These are phyloP conservation scores for Paecilomyces fulvus DNA, from an alignment of 2,329 filamentous ascomycete species.

Conservation along the genomic window DNA sequence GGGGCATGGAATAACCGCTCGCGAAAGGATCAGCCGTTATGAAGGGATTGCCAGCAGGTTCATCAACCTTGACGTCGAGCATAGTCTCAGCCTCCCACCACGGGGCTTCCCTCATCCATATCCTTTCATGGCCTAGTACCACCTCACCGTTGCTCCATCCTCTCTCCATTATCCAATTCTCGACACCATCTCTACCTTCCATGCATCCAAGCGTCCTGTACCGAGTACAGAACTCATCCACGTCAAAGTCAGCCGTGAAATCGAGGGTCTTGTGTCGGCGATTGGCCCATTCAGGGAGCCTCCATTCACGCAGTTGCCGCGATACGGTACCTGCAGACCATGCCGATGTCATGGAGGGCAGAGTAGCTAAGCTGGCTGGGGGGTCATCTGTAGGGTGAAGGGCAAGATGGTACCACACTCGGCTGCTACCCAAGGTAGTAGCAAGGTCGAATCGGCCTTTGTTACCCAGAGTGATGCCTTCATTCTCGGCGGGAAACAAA, in stretches of 20 bases:
- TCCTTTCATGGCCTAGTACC: slow-evolving; percentile 76
- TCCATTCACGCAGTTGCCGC: slow-evolving; percentile 84
- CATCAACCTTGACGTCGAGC: slow-evolving; percentile 74
- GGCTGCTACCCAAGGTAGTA: slow-evolving; percentile 67
- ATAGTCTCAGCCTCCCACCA: slow-evolving; percentile 99
- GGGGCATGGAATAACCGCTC: slow-evolving; percentile 57
- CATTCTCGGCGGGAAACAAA: slow-evolving; percentile 66
- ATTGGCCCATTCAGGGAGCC: slow-evolving; percentile 93
- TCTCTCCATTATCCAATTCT: slow-evolving; percentile 87
- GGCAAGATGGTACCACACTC: slow-evolving; percentile 90
- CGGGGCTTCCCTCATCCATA: slow-evolving; percentile 88
- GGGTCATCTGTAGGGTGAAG: slow-evolving; percentile 85
- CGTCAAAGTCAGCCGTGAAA: slow-evolving; percentile 93
- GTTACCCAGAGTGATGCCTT: slow-evolving; percentile 74
- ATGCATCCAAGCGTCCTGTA: slow-evolving; percentile 78
- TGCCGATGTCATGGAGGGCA: slow-evolving; percentile 64
- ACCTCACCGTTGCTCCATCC: slow-evolving; percentile 99
- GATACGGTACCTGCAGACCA: slow-evolving; percentile 95
- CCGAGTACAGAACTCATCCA: slow-evolving; percentile 80
- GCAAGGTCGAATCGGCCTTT: slow-evolving; percentile 71
- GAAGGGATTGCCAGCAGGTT: slow-evolving; percentile 38
- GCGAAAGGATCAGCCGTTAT: slow-evolving; percentile 57
- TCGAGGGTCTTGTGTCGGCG: slow-evolving; percentile 83
- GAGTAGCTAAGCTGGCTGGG: slow-evolving; percentile 63
- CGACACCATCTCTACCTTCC: slow-evolving; percentile 84